Conservation (phyloP, 2,329 filamentous ascomycete species). For the Trichoderma endophyticum region DNA sequence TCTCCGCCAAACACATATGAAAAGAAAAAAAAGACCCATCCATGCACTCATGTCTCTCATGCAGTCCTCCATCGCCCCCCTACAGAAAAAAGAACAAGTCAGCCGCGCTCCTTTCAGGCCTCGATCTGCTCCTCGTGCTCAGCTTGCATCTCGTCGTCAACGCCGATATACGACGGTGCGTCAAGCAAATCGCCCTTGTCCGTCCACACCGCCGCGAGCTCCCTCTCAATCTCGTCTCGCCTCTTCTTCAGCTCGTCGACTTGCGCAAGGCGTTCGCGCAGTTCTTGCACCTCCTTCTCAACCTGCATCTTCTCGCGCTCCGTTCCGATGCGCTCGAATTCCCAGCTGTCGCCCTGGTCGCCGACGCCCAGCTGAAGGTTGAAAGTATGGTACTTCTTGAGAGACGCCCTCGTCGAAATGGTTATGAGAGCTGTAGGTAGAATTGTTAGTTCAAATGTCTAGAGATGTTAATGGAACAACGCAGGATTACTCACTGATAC, state of each 20-base stretch:
- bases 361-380: conserved; percentile 83
- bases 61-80: not conserved
- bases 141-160: conserved; percentile 2
- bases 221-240: conserved; percentile 74
- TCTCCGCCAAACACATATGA: not conserved
- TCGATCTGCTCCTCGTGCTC: conserved; percentile 8
- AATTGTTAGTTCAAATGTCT: not conserved
- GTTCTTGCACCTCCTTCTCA: conserved; percentile 82
- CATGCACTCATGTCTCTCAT: conserved; percentile 2
- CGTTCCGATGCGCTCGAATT: conserved; percentile 90
- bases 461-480: not conserved
- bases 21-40: not conserved
- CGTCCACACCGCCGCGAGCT: conserved; percentile 66
- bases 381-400: conserved; percentile 94
- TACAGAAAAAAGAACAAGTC: not conserved
- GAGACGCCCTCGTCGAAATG: conserved; percentile 86
- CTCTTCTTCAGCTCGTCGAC: conserved; percentile 82
- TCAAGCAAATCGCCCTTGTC: conserved; percentile 48
- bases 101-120: not conserved
- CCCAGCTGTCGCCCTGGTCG: conserved; percentile 80
- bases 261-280: conserved; percentile 73
- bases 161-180: conserved; percentile 43
- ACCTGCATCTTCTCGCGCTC: conserved; percentile 90
- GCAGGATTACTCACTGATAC: conserved; percentile 69
- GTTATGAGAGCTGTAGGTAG: conserved; percentile 73